Base-by-base conservation (phyloP, 805 yeast genomes). In the Suhomyces canberraensis region DNA sequence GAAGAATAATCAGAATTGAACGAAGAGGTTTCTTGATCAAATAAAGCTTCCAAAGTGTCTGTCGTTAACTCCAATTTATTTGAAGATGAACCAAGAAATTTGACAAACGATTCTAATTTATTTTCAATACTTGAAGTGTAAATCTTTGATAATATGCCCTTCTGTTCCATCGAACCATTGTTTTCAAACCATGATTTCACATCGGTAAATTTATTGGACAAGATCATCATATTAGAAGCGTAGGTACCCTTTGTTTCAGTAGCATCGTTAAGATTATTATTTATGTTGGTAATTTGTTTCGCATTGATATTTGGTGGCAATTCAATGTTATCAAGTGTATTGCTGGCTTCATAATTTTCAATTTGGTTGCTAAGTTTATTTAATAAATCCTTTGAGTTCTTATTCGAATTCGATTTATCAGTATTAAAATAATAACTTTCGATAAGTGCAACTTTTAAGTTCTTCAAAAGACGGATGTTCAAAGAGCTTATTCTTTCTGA, bases 261-360 rank as follows among this genome's bases (percentile, higher is more conserved):
- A 3, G 16, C 26, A 8, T 11, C 29, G 5, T 16, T 17, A 8
- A 15, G 16, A 6, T 25, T 22, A 16, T 31, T 15, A 3, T 34
- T 25, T 14, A 48, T 24, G n/a, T 41, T 50, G 1, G 54, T 44
- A 7, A 68, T 44, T 17, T 54, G 57, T 11, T 41, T 50, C 2
- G 66, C 65, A 41, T 68, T 56, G 11, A 68, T 60, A 29, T 56
- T 52, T 3, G 65, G 57, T 1, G 73, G 73, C 16, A 68, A 49
- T 29, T 61, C 58, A 14, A 68, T 54, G 16, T 59, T 48, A 33
- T 66, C 71, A 4, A 64, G 41, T 17, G 47, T 48, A 34, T 62
- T 63, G 1, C 39, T 42, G 11, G 33, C 17, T 13, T 36, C 42
- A 3, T 27, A 27, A 4, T 29, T 33, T 21, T 20, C 26, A 25